Evolutionary conservation across 805 yeast genomes (phyloP), one percentile per base, ranked within the genome.

Genomic region (Aciculoconidium aculeatum): DNA sequence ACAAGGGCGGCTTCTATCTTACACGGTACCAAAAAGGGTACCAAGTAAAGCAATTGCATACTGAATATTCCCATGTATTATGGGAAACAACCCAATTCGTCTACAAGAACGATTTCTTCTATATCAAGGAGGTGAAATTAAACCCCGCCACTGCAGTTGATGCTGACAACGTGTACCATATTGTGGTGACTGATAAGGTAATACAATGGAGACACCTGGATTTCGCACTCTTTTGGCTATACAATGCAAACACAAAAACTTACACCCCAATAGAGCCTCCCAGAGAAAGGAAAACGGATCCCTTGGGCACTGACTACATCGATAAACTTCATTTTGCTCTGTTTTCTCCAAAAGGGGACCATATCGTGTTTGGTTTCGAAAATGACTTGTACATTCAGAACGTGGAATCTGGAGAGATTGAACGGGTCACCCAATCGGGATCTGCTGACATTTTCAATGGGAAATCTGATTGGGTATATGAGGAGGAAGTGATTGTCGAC

Each of bases 401-500:
- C 19, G 35, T 37, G 34, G 40, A 19, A 11, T 30, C 47, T 21
- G 37, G 50, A 11, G 40, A 58, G 1, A 43, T 59, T 0, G 57
- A 45, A 4, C 78, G 75, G 39, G 56, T 83, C 9, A 82, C 96
- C 0, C 36, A 37, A 22, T 92, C 82, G 45, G 95, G 95, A 10
- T 76, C 77, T 18, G 67, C 63, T 1, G 67, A 74, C 39, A 63
- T 84, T 6, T 85, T 86, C 56, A 81, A 87, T 49, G 96, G 95
- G 2, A 78, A 79, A 37, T 94, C 95, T 0, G 95, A 86, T 49
- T 86, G 96, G 96, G 94, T 85, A 6, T 86, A 86, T 43, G 96
- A 87, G 48, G 96, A 86, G 42, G 96, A 86, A 53, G 92, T 86
- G 1, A 68, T 82, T 30, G 75, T 73, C 19, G 69, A 73, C 14